Percentiles rank a stretch among this genome's conserved stretches.
phyloP scores from a whole-genome alignment of 345 rosid genomes.

The Salix koriyanagi region DNA sequence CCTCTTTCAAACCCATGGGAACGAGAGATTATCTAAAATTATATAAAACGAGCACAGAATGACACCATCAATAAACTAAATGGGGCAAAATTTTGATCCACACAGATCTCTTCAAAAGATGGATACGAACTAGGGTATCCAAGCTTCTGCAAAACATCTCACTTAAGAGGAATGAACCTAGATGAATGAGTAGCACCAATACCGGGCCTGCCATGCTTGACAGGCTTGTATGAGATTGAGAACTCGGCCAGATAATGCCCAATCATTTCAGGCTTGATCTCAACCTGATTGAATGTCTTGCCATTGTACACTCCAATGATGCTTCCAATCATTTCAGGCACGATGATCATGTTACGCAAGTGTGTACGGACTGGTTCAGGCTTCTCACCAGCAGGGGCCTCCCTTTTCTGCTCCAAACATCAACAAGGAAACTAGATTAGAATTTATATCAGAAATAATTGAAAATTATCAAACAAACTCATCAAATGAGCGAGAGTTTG shows the following conservation, averaged over 20 bases:
- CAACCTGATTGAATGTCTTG: conserved; percentile 90
- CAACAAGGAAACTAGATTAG: background rate
- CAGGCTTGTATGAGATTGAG: conserved; percentile 51
- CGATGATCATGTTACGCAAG: conserved; percentile 84
- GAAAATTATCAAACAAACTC: background rate
- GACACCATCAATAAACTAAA: background rate
- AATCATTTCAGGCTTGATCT: conserved; percentile 97
- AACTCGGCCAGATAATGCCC: conserved; percentile 29
- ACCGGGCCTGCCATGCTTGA: conserved; percentile 97
- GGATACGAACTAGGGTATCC: background rate
- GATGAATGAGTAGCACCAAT: conserved; percentile 98
- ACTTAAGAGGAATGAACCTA: conserved; percentile 94
- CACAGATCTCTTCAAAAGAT: background rate
- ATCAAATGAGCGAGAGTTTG: background rate
- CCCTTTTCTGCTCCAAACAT: conserved; percentile 62
- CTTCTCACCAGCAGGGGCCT: conserved; percentile 93
- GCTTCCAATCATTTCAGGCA: conserved; percentile 98
- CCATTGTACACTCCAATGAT: conserved; percentile 90
- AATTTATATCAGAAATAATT: background rate
- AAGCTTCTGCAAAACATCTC: conserved; percentile 20
- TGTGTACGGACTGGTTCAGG: conserved; percentile 94
- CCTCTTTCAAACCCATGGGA: background rate
- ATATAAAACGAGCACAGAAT: background rate
- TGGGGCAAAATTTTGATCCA: conserved; percentile 2
- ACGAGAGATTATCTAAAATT: background rate